Base-by-base conservation (phyloP, 1,139 yeast species). In the Suhomyces coccinellae region DNA sequence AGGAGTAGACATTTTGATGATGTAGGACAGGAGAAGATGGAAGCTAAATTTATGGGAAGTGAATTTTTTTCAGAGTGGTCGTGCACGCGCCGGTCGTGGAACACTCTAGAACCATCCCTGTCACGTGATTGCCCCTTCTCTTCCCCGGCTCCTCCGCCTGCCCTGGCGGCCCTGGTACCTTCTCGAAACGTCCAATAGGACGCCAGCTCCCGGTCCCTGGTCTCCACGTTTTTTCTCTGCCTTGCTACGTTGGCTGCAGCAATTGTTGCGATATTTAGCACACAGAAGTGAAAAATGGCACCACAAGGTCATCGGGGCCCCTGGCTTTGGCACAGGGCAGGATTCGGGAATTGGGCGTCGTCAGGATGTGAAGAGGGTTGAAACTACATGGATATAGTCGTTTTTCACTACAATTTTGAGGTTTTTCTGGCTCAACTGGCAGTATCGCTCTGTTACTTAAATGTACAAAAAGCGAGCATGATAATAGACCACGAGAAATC, bases 1-100 rank as follows among this genome's bases (percentile, higher is more conserved):
- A 71, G 98, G 97, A 67, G 88, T 83, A 55, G 79, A 73, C 79
- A 74, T 74, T 48, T 65, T 27, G 42, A 11, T 28, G 26, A 20
- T 28, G 16, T 10, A 28, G n/a, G 22, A 17, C 6, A 12, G 30
- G 39, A 28, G 29, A n/a, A 20, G 14, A 26, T n/a, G 22, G 24
- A 31, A 20, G 37, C 22, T 36, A 36, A 36, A 24, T 32, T 36
- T 41, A 40, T 35, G 37, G 37, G 33, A 20, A 13, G 41, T 37
- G 41, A 37, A 47, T 36, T 47, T 52, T 46, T 48, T 48, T 46
- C 45, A 38, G 28, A 15, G 38, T 27, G 13, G 49, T 43, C 51
- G 51, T 48, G 51, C 40, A 32, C 28, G 9, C 37, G 40, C 38
- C 28, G 20, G 29, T 16, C 17, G 34, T 38, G 22, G 47, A 47